Percentiles rank a stretch among this genome's conserved stretches.
These are phyloP conservation scores for Croton setiger DNA, from an alignment of 441 rosid species.

Conservation along the genomic window DNA sequence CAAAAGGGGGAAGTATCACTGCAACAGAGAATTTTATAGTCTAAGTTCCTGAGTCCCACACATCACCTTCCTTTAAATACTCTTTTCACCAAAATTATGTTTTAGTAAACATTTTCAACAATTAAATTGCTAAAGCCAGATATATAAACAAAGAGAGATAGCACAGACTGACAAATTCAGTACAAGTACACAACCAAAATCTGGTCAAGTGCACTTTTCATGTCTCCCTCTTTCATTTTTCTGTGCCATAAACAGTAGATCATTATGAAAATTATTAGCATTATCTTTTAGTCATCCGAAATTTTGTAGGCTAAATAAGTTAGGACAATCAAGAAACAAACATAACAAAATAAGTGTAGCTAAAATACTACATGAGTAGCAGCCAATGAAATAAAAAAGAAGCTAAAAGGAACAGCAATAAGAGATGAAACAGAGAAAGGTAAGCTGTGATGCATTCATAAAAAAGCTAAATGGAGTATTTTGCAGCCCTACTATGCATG, in stretches of 20 bases:
- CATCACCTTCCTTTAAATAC: neutral
- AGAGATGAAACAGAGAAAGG: neutral
- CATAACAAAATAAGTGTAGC: neutral
- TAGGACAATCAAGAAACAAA: neutral
- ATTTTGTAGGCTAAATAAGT: neutral
- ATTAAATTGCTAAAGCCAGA: conserved; percentile 6
- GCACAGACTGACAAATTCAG: neutral
- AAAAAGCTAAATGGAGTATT: neutral
- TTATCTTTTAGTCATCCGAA: neutral
- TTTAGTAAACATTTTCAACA: neutral
- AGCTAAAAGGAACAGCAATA: neutral
- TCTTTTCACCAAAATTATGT: conserved; percentile 8
- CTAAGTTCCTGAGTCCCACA: neutral
- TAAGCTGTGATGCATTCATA: neutral
- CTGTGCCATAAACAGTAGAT: conserved; percentile 3
- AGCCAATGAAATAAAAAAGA: neutral
- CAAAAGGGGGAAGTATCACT: neutral
- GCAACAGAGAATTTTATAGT: conserved; percentile 4
- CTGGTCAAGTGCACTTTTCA: neutral
- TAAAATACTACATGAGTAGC: neutral
- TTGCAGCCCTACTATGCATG: neutral
- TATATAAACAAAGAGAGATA: conserved; percentile 8
- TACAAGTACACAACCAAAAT: neutral
- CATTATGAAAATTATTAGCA: neutral
- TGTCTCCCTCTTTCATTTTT: neutral